Evolutionary conservation across 768 basidiomycete genomes (phyloP).

Genomic region (Tylopilus vinaceipallidus): DNA sequence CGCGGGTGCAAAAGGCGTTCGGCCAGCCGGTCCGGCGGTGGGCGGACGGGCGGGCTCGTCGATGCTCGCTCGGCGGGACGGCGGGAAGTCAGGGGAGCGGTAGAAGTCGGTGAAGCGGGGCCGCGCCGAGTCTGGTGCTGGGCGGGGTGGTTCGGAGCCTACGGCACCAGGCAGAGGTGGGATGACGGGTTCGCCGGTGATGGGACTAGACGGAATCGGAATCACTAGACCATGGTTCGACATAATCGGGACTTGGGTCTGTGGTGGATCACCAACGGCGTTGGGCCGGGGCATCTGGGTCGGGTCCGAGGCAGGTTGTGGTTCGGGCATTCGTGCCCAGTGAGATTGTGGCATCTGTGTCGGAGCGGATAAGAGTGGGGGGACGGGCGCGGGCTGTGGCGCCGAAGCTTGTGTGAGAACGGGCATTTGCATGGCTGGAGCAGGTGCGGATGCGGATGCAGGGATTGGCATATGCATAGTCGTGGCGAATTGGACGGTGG

Average conservation of each 20-base stretch:
- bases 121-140: slow-evolving; percentile 14
- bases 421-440: slow-evolving; percentile 3
- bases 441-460: not conserved
- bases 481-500: slow-evolving; percentile 2
- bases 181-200: slow-evolving; percentile 14
- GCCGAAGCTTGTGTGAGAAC: not conserved
- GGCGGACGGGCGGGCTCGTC: slow-evolving; percentile 9
- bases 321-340: not conserved
- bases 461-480: slow-evolving; percentile 19
- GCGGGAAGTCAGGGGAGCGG: slow-evolving; percentile 13
- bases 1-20: slow-evolving; percentile 10
- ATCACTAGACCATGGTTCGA: slow-evolving; percentile 7
- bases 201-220: slow-evolving; percentile 14
- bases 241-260: no score
- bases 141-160: slow-evolving; percentile 6
- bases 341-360: slow-evolving; percentile 23
- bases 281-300: slow-evolving; percentile 15
- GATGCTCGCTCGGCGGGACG: not conserved
- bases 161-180: slow-evolving; percentile 19
- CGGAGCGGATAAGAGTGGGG: not conserved
- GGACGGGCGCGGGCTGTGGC: not conserved
- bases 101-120: slow-evolving; percentile 31
- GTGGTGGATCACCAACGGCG: not conserved
- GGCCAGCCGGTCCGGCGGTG: slow-evolving; percentile 1
- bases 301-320: not conserved